A percentile compares a stretch with the other conserved stretches of the same genome.
These are phyloP conservation scores for Eucalyptus regnans DNA, from an alignment of 345 rosid genomes.

Conservation along the genomic window DNA sequence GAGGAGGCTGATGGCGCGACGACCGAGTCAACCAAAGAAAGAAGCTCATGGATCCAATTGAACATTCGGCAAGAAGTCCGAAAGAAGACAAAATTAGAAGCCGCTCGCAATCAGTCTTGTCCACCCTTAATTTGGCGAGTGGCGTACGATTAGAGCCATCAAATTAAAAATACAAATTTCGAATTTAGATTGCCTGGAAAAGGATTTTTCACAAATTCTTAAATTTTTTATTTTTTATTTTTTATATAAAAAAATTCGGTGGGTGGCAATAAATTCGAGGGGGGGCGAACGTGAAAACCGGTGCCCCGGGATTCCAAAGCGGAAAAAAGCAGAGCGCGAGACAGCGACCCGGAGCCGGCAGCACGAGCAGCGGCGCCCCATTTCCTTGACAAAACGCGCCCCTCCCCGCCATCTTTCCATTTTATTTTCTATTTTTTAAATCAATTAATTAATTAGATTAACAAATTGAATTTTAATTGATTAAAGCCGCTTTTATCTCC, in stretches of 20 bases:
- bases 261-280: neutral
- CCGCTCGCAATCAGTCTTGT: neutral
- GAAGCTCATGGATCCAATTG: neutral
- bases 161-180: no score
- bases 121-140: neutral
- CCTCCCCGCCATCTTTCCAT: neutral
- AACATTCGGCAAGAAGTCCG: neutral
- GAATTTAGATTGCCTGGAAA: neutral
- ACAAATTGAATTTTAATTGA: neutral
- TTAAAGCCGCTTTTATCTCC: neutral
- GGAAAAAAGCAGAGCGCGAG: neutral
- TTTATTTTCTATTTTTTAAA: no score
- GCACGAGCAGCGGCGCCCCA: neutral
- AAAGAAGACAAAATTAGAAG: neutral
- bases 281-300: neutral
- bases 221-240: rapidly evolving
- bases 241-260: neutral
- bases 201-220: neutral
- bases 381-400: neutral
- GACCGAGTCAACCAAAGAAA: neutral
- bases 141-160: neutral
- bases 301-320: neutral
- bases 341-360: neutral
- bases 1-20: rapidly evolving
- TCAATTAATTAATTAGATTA: neutral